Percentiles rank a stretch among this genome's conserved stretches.
These are phyloP conservation scores for Cynara cardunculus DNA, from an alignment of 129 eudicot genomes.

Conservation along the genomic window DNA sequence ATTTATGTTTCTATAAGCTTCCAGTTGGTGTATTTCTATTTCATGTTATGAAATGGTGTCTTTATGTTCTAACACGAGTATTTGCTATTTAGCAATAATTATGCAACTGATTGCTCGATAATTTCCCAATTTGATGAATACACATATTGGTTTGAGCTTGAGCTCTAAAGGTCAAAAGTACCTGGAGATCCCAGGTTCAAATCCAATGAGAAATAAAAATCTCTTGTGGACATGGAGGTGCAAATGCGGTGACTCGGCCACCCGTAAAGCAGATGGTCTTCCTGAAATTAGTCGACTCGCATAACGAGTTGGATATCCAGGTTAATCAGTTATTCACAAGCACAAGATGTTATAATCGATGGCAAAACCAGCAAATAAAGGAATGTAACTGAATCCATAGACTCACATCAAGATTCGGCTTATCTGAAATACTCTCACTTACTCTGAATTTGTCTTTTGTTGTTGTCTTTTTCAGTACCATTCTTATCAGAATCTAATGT, in stretches of 20 bases:
- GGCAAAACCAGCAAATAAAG: not conserved
- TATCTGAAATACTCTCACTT: not conserved
- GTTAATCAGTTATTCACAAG: not conserved
- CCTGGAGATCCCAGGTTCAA: no score
- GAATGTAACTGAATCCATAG: not conserved
- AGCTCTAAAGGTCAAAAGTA: no score
- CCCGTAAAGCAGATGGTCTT: no score
- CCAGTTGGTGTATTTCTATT: not conserved
- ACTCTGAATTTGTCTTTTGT: not conserved
- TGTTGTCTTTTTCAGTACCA: not conserved
- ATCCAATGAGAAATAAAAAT: no score
- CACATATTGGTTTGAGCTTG: no score
- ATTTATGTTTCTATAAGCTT: not conserved
- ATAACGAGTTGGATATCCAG: no score
- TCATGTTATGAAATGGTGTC: not conserved
- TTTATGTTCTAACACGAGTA: not conserved
- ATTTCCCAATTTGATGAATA: not conserved
- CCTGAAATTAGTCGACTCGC: no score
- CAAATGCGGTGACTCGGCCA: no score
- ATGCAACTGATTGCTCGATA: not conserved
- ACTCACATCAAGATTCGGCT: not conserved
- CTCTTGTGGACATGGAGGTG: no score
- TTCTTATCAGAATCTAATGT: not conserved
- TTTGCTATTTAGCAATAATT: no score
- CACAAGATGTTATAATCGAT: not conserved